These are phyloP conservation scores for Globisporangium nodosum DNA, from an alignment of 352 stramenopile species.

Conservation along the genomic window DNA sequence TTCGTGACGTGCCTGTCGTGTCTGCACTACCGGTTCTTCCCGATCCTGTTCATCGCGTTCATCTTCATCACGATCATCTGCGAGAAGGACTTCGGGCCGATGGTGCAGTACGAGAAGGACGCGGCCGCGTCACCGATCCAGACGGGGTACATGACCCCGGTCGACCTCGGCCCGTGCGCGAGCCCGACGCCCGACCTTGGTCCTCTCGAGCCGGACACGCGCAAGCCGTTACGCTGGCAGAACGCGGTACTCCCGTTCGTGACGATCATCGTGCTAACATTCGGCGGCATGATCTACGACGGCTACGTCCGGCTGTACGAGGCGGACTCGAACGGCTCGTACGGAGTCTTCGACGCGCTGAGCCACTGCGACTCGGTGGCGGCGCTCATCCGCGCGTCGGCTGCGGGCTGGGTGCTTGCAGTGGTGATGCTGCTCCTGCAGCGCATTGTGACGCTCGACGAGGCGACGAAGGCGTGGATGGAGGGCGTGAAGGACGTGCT, in stretches of 20 bases:
- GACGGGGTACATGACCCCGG: slow-evolving; percentile 53
- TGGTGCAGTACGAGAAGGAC: slow-evolving; percentile 84
- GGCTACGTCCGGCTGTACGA: slow-evolving; percentile 49
- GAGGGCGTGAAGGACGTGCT: slow-evolving; percentile 91
- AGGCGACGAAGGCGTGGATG: slow-evolving; percentile 87
- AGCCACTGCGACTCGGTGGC: slow-evolving; percentile 77
- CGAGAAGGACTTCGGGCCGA: slow-evolving; percentile 84
- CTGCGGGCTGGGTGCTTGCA: slow-evolving; percentile 67
- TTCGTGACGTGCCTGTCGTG: slow-evolving; percentile 84
- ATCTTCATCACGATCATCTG: slow-evolving; percentile 90
- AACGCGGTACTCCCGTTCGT: slow-evolving; percentile 85
- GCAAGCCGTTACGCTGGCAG: slow-evolving; percentile 73
- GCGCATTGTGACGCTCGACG: slow-evolving; percentile 81
- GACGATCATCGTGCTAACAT: slow-evolving; percentile 78
- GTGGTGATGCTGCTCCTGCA: slow-evolving; percentile 69
- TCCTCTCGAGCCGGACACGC: slow-evolving; percentile 59
- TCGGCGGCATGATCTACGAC: slow-evolving; percentile 86
- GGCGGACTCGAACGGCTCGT: slow-evolving; percentile 38
- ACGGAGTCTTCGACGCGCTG: slow-evolving; percentile 58
- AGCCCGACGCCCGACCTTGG: slow-evolving; percentile 63
- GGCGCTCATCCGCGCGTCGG: slow-evolving; percentile 71
- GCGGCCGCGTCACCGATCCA: slow-evolving; percentile 65
- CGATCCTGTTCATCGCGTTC: slow-evolving; percentile 84
- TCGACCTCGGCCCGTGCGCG: slow-evolving; percentile 60
- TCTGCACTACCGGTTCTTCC: slow-evolving; percentile 85